These are phyloP conservation scores for Leccinellum rugosiceps DNA, from an alignment of 768 basidiomycete species.

Conservation along the genomic window DNA sequence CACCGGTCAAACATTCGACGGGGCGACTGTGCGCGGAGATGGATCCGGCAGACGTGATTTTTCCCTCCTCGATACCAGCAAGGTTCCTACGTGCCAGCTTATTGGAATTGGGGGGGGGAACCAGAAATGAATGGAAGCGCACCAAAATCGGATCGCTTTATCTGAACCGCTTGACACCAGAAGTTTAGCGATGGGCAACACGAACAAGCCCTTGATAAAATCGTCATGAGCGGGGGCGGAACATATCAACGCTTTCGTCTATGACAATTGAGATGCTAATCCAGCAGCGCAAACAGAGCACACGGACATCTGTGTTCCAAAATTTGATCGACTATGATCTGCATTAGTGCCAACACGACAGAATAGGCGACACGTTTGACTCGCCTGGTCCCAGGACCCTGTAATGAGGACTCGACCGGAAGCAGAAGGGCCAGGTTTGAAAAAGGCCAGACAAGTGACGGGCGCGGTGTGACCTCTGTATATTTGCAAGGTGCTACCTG, in stretches of 20 bases:
- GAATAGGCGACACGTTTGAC: constrained; percentile 6
- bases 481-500: constrained; percentile 71
- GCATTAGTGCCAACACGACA: constrained; percentile 9
- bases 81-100: constrained; percentile 55
- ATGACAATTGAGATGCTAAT: constrained; percentile 7
- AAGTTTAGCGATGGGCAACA: constrained; percentile 61
- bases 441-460: constrained; percentile 79
- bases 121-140: constrained; percentile 18
- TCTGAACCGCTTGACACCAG: constrained; percentile 89
- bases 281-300: not conserved
- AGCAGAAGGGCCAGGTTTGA: constrained; percentile 38
- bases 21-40: constrained; percentile 87
- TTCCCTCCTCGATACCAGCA: constrained; percentile 39
- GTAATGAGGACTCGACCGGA: constrained; percentile 64
- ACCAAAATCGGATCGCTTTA: constrained; percentile 87
- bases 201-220: constrained; percentile 83
- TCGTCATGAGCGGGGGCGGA: constrained; percentile 80
- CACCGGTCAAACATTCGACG: constrained; percentile 73
- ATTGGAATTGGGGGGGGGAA: not conserved
- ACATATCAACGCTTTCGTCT: constrained; percentile 72
- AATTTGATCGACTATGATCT: constrained; percentile 70
- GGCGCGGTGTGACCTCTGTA: constrained; percentile 88
- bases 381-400: constrained; percentile 91
- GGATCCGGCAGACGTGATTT: constrained; percentile 54
- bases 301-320: constrained; percentile 72